Evolutionary conservation across 1,284 basidiomycete genomes (phyloP), one percentile per base, ranked within the genome.

Genomic region (Cryptococcus wingfieldii): DNA sequence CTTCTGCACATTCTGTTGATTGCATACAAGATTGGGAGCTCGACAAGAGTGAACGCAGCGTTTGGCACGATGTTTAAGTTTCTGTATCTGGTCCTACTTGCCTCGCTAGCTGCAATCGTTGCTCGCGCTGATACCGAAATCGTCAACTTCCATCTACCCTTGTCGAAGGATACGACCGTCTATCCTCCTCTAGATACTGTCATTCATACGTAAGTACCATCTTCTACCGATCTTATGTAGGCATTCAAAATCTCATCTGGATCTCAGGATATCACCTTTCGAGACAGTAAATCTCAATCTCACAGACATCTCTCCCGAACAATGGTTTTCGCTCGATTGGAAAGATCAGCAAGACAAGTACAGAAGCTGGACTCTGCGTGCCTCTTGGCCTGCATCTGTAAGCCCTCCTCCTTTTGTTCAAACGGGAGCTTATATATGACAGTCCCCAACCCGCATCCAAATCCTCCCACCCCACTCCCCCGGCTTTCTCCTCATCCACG

Each of bases 351-450:
- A 47, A 13, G n/a, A 41, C 1, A 16, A 41, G 1, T 47, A 53
- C n/a, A 50, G 37, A 7, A 34, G n/a, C 7, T 75, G 67, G 66
- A 75, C 71, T 3, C 56, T 65, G 14, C 56, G 73, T 3, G 55
- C 71, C 5, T 71, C 69, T 1, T 75, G 70, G 71, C 69, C 70
- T 37, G 73, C 62, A 4, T 68, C 65, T 3, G 67, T 70, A 38
- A 56, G 67, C 16, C n/a, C 37, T 16, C 19, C 12, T 18, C 31
- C 28, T 28, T 38, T 37, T 7, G 31, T 47, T 9, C 25, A 23
- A n/a, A 14, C 28, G 34, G 23, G 23, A 34, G 18, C 37, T 47
- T 4, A 51, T 41, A 25, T 5, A 44, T 51, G 18, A 44, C 52
- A 67, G 68, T 56, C 53, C 1, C 66, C 66, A 2, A 65, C 62